Evolutionary conservation across 2,329 filamentous ascomycete species (phyloP).

Genomic region (Colletotrichum navitas): DNA sequence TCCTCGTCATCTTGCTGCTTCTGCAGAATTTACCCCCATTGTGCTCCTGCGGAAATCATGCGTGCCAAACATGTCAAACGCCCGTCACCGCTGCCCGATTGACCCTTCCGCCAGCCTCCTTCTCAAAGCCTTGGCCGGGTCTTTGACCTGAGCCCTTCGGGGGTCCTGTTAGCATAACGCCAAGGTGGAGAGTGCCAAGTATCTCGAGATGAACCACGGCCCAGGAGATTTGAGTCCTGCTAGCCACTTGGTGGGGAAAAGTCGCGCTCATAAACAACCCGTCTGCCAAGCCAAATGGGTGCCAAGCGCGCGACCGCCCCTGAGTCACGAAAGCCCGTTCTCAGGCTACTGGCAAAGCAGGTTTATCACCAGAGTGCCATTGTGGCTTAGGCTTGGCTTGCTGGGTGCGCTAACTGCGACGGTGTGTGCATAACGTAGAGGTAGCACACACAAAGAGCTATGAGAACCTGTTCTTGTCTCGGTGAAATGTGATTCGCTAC

Average conservation of each 20-base stretch:
- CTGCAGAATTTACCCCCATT: neutral
- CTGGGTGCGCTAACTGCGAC: neutral
- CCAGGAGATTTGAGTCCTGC: constrained; percentile 10
- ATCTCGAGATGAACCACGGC: constrained; percentile 23
- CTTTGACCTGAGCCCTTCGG: neutral
- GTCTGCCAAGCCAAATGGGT: constrained; percentile 10
- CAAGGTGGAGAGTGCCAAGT: constrained; percentile 25
- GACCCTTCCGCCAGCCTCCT: neutral
- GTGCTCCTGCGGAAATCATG: neutral
- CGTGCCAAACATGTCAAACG: constrained; percentile 14
- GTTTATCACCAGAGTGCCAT: constrained; percentile 1
- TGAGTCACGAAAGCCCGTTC: constrained; percentile 19
- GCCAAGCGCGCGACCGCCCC: constrained; percentile 2
- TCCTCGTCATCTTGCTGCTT: neutral
- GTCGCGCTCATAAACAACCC: constrained; percentile 2
- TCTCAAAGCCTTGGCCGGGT: neutral
- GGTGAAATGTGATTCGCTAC: neutral
- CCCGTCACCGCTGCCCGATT: neutral
- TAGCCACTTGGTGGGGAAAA: neutral
- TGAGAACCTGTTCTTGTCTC: neutral
- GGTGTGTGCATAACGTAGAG: neutral
- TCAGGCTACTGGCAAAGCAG: neutral
- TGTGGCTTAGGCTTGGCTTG: neutral
- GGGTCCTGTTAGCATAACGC: neutral
- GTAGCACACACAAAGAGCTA: neutral